Evolutionary conservation across 2,329 filamentous ascomycete genomes (phyloP).

Genomic region (Didymella glomerata): DNA sequence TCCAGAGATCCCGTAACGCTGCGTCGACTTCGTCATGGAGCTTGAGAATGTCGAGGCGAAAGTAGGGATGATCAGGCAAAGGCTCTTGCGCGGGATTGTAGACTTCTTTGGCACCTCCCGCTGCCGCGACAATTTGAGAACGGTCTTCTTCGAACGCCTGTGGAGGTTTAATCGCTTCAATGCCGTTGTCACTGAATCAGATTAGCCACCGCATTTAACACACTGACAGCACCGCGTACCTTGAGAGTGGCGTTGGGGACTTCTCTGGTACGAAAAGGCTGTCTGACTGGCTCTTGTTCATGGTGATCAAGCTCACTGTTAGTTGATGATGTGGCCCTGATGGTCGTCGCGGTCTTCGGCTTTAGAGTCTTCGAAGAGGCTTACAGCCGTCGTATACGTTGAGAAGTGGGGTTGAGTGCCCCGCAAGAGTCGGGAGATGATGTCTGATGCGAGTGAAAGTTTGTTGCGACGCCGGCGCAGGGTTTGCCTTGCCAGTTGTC

Average conservation of each 20-base stretch:
- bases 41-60: constrained; percentile 2
- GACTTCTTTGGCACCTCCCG: neutral
- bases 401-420: neutral
- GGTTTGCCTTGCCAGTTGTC: neutral
- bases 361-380: neutral
- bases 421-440: neutral
- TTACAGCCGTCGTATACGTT: neutral
- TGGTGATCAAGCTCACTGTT: neutral
- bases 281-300: constrained; percentile 1
- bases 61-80: constrained; percentile 10
- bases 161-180: neutral
- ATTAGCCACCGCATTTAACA: too few species aligned
- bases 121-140: neutral
- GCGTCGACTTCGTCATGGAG: constrained; percentile 6
- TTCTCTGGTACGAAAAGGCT: constrained; percentile 8
- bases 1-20: constrained; percentile 11
- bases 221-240: neutral
- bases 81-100: constrained; percentile 8
- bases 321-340: neutral
- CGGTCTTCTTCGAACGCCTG: constrained; percentile 2
- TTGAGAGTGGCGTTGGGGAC: neutral
- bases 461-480: neutral
- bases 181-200: too few species aligned
- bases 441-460: neutral
- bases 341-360: neutral